Conservation (phyloP, 805 yeast genomes). For the Groenewaldozyma tartarivorans region DNA sequence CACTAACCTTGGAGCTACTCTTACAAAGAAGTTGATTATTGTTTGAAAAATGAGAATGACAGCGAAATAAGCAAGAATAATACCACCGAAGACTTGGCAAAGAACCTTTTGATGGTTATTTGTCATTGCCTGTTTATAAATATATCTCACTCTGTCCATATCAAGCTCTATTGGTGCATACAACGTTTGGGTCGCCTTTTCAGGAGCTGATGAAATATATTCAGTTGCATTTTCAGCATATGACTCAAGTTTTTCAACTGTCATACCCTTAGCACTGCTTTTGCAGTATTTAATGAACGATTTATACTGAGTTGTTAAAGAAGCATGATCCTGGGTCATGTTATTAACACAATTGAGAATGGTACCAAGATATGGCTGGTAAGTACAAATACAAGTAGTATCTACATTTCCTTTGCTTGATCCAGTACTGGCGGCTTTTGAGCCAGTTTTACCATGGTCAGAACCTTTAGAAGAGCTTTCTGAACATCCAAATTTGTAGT, state of each 20-base stretch:
- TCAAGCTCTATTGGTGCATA: background rate
- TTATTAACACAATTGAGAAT: background rate
- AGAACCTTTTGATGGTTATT: background rate
- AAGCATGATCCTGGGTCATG: too few species aligned
- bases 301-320: background rate
- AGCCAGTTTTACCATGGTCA: background rate
- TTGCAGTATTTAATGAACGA: background rate
- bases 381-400: background rate
- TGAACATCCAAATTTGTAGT: background rate
- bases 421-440: background rate
- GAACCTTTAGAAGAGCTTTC: background rate
- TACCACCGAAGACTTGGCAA: slow-evolving; percentile 1
- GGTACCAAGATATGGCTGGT: background rate
- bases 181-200: background rate
- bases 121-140: background rate
- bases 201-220: background rate
- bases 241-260: background rate
- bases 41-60: slow-evolving; percentile 1
- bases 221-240: background rate
- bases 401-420: background rate
- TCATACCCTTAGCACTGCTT: background rate
- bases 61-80: slow-evolving; percentile 4
- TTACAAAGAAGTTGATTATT: background rate
- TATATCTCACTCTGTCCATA: background rate
- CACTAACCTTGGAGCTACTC: background rate